These are phyloP conservation scores for Alternaria viburni DNA, from an alignment of 2,329 filamentous ascomycete genomes.

Conservation along the genomic window DNA sequence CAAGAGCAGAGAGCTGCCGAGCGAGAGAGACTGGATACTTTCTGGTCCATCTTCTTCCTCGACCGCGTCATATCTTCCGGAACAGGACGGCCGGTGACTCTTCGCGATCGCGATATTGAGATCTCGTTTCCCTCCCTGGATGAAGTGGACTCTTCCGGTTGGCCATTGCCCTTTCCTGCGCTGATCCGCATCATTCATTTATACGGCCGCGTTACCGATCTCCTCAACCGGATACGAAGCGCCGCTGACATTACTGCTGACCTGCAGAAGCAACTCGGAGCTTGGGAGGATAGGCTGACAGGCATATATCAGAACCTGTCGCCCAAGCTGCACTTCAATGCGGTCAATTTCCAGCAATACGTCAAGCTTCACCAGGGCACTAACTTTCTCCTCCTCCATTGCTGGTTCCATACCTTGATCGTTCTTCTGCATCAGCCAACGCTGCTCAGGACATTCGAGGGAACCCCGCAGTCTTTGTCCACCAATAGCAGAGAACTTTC, in stretches of 20 bases:
- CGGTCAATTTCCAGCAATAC: slow-evolving; percentile 84
- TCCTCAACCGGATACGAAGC: slow-evolving; percentile 80
- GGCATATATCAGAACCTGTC: slow-evolving; percentile 77
- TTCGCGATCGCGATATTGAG: slow-evolving; percentile 85
- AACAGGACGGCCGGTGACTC: slow-evolving; percentile 81
- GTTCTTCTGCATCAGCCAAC: slow-evolving; percentile 86
- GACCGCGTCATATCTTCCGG: slow-evolving; percentile 88
- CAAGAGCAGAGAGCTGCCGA: slow-evolving; percentile 71
- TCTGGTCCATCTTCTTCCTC: slow-evolving; percentile 89
- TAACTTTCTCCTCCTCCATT: slow-evolving; percentile 84
- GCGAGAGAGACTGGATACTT: slow-evolving; percentile 82
- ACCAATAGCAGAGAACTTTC: slow-evolving; percentile 80
- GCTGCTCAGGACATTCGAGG: slow-evolving; percentile 76
- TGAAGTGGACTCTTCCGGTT: slow-evolving; percentile 64
- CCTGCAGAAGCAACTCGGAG: slow-evolving; percentile 71
- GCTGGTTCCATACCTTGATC: slow-evolving; percentile 88
- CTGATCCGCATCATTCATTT: slow-evolving; percentile 85
- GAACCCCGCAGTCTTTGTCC: slow-evolving; percentile 72
- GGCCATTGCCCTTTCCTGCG: slow-evolving; percentile 79
- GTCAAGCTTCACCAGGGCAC: slow-evolving; percentile 81
- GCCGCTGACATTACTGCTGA: slow-evolving; percentile 76
- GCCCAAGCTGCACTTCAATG: slow-evolving; percentile 79
- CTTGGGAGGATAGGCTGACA: slow-evolving; percentile 83
- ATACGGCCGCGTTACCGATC: slow-evolving; percentile 82
- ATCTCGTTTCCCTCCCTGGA: slow-evolving; percentile 69